Evolutionary conservation across 2,329 filamentous ascomycete genomes (phyloP).

Genomic region (Beauveria asiatica): DNA sequence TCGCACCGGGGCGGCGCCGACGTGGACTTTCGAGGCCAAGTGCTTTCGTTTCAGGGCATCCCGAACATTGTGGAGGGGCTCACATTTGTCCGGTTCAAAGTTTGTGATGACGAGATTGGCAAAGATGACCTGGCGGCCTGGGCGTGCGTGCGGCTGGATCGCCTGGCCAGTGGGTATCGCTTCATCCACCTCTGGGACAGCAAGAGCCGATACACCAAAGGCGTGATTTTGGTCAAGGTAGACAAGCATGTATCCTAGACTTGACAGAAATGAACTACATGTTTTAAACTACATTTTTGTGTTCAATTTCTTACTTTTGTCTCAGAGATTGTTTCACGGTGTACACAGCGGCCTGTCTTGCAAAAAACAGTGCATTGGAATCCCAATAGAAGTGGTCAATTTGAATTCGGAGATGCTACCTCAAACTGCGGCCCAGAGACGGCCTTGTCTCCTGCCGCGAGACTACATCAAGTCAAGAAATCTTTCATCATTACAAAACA

Average conservation of each 20-base stretch:
- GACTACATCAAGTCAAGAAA: not conserved
- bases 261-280: not conserved
- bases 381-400: not conserved
- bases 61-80: conserved; percentile 57
- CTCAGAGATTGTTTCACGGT: not conserved
- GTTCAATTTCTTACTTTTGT: too few species aligned
- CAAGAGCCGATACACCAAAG: conserved; percentile 56
- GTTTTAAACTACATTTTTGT: too few species aligned
- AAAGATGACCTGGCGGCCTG: conserved; percentile 75
- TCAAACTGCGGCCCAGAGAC: not conserved
- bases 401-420: not conserved
- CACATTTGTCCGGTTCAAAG: conserved; percentile 71
- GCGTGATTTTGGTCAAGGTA: conserved; percentile 66
- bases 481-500: not conserved
- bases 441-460: not conserved
- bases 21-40: conserved; percentile 54
- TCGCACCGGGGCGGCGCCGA: conserved; percentile 49
- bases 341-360: not conserved
- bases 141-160: conserved; percentile 80
- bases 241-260: conserved; percentile 41
- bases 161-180: conserved; percentile 65
- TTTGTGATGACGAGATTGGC: conserved; percentile 78
- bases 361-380: not conserved
- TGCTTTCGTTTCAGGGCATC: conserved; percentile 47
- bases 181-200: conserved; percentile 69